Evolutionary conservation across 2,329 filamentous ascomycete species (phyloP).

Genomic region (Aspergillus sp.): DNA sequence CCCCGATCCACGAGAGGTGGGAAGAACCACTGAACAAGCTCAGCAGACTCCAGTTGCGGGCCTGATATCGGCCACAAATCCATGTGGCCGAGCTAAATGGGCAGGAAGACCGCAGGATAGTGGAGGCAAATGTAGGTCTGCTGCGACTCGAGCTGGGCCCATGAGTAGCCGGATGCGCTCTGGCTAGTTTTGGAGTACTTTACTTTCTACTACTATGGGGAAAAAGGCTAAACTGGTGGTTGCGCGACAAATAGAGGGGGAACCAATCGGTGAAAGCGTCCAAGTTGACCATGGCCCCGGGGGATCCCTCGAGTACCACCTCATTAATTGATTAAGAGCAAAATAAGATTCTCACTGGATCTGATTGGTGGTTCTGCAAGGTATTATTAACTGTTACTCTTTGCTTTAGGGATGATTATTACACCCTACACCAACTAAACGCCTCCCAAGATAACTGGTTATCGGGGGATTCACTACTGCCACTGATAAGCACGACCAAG

Average conservation of each 20-base stretch:
- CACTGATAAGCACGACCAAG: too few species aligned
- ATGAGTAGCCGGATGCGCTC: not conserved
- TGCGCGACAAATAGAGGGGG: not conserved
- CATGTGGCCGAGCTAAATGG: conserved; percentile 7
- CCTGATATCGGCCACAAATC: not conserved
- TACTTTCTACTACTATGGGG: not conserved
- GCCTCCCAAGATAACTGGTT: too few species aligned
- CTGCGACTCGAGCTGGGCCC: not conserved
- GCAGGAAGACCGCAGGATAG: not conserved
- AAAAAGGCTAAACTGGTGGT: not conserved
- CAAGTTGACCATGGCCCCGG: not conserved
- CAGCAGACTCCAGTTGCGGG: not conserved
- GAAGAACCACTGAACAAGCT: conserved; percentile 1
- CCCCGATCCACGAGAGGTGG: conserved; percentile 1
- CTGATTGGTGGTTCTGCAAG: conserved; percentile 1
- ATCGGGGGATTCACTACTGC: too few species aligned
- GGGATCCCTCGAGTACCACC: not conserved
- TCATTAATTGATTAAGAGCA: conserved; percentile 3
- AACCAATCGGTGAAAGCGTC: not conserved
- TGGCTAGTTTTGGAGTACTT: not conserved
- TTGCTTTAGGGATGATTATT: conserved; percentile 1
- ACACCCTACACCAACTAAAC: not conserved
- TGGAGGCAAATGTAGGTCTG: not conserved
- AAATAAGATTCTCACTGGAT: not conserved
- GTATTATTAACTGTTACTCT: conserved; percentile 10